Evolutionary conservation across 2,329 filamentous ascomycete genomes (phyloP).

Genomic region (Cercospora sp.): DNA sequence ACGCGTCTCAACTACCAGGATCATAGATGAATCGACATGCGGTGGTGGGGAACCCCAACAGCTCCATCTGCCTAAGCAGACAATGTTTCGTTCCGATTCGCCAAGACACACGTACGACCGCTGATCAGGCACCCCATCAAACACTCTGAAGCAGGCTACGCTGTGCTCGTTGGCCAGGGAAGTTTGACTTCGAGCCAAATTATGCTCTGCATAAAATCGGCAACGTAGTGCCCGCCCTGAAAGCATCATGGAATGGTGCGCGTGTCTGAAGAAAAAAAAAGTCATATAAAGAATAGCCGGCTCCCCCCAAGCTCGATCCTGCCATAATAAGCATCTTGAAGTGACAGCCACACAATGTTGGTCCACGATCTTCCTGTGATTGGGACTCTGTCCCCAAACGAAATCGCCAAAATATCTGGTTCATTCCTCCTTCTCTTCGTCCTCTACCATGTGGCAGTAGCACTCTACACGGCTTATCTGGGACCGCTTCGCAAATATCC

Average conservation of each 20-base stretch:
- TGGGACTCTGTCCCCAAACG: not conserved
- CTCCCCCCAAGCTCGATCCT: not conserved
- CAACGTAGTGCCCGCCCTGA: not conserved
- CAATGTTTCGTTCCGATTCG: not conserved
- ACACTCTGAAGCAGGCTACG: not conserved
- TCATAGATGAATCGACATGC: not conserved
- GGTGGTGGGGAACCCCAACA: not conserved
- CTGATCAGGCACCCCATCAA: not conserved
- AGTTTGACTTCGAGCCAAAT: not conserved
- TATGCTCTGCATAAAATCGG: not conserved
- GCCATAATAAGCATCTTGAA: not conserved
- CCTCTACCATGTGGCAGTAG: slow-evolving; percentile 18
- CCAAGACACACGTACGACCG: not conserved
- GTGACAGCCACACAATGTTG: not conserved
- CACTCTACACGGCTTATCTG: slow-evolving; percentile 45
- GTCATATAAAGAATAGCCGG: not conserved
- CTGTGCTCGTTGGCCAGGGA: not conserved
- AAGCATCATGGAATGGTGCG: not conserved
- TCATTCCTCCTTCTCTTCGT: slow-evolving; percentile 20
- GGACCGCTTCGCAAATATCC: slow-evolving; percentile 48
- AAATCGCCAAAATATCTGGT: not conserved
- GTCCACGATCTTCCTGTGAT: not conserved
- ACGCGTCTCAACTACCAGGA: not conserved
- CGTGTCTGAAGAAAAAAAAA: not conserved
- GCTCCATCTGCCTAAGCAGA: not conserved